Percentiles rank a stretch among this genome's conserved stretches.
Evolutionary conservation across 148 eudicot species (phyloP).

Genomic region (Rhododendron kiyosumense): DNA sequence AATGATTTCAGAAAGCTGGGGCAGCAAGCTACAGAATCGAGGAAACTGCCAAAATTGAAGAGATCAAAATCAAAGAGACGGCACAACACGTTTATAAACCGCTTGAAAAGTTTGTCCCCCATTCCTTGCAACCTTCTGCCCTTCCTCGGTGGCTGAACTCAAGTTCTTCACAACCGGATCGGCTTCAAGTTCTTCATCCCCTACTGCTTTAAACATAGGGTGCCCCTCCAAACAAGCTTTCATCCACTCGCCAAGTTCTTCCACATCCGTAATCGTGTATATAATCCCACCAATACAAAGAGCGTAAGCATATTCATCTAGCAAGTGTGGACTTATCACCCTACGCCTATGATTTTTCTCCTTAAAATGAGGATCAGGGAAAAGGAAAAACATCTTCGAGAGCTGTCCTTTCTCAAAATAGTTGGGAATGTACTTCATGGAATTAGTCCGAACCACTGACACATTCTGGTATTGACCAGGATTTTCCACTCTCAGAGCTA

Average conservation of each 20-base stretch:
- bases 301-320: constrained; percentile 88
- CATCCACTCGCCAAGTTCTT: constrained; percentile 97
- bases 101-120: constrained; percentile 79
- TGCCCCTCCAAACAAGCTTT: constrained; percentile 70
- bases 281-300: constrained; percentile 78
- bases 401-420: constrained; percentile 82
- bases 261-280: constrained; percentile 88
- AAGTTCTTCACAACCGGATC: constrained; percentile 82
- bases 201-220: constrained; percentile 70
- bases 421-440: constrained; percentile 95
- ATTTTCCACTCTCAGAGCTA: constrained; percentile 55
- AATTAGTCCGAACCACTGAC: constrained; percentile 86
- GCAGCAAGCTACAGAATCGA: background rate
- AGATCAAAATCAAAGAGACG: constrained; percentile 5
- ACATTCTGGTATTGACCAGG: constrained; percentile 77
- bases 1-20: background rate
- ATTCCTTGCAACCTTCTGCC: constrained; percentile 83
- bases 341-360: constrained; percentile 92
- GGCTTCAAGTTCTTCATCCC: constrained; percentile 51
- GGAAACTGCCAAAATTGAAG: background rate
- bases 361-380: constrained; percentile 94
- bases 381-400: constrained; percentile 87
- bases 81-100: constrained; percentile 56
- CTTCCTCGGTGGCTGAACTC: constrained; percentile 76
- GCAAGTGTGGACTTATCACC: constrained; percentile 72